phyloP scores from a whole-genome alignment of 208 protist genomes.

The Trypanosoma cruzi region DNA sequence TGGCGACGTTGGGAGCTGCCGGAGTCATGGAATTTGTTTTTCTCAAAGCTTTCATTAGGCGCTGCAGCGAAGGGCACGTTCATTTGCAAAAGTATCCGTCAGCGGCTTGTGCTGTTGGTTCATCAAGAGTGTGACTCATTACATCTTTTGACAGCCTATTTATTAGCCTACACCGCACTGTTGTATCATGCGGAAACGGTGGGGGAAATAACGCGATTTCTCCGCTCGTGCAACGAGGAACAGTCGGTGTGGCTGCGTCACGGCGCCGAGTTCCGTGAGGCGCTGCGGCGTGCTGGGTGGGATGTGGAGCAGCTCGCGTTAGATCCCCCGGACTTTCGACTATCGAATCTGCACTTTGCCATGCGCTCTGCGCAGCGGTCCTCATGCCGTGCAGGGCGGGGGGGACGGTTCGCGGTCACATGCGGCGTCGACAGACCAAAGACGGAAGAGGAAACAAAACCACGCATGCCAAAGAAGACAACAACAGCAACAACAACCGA shows the following conservation, averaged over 20 bases:
- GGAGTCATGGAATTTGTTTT: conserved; percentile 13
- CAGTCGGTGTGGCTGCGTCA: conserved; percentile 44
- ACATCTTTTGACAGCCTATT: conserved; percentile 71
- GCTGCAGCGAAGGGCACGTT: neutral
- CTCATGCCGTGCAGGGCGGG: conserved; percentile 9
- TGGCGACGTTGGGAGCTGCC: conserved; percentile 52
- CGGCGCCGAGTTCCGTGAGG: conserved; percentile 32
- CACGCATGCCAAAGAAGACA: neutral
- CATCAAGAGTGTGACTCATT: conserved; percentile 59
- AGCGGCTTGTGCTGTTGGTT: conserved; percentile 64
- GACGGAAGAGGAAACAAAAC: neutral
- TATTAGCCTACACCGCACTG: conserved; percentile 70
- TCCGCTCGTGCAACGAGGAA: conserved; percentile 49
- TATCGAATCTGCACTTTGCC: conserved; percentile 48
- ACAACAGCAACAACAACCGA: neutral
- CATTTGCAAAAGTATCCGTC: neutral
- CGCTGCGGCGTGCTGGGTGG: conserved; percentile 54
- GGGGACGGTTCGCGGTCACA: neutral
- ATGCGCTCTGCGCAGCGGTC: conserved; percentile 31
- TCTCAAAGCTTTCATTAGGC: conserved; percentile 4
- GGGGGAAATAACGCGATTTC: conserved; percentile 49
- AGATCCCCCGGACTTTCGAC: conserved; percentile 66
- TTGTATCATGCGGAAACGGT: conserved; percentile 48
- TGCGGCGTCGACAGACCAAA: neutral
- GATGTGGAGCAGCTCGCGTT: conserved; percentile 68